Evolutionary conservation across 345 rosid species (phyloP), one percentile per base, ranked within the genome.

Genomic region (Bruguiera gymnorhiza): DNA sequence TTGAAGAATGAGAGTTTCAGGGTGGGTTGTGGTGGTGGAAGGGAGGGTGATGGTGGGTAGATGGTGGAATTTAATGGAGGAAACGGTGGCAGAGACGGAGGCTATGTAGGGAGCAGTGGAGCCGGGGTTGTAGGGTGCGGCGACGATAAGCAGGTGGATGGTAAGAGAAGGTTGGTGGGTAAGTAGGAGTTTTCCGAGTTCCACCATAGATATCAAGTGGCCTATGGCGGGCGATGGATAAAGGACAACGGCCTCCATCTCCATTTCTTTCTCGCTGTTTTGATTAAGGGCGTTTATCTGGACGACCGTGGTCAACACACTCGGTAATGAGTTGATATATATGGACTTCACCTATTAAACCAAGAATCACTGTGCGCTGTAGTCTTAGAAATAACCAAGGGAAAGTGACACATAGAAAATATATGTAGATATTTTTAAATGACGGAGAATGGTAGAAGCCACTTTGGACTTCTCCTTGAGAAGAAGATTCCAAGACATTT

Each of bases 161-260:
- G 77, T 77, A 71, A 87, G 81, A 8, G 93, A 84, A 24, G 93
- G 83, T 50, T 68, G 53, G 54, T 63, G 82, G 70, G 78, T 43
- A 71, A 85, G 76, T 18, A 92, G 62, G 66, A 82, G 73, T 60
- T 87, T 87, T 53, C 84, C 90, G 0, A 89, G 78, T 80, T 91
- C 97, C 59, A 91, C 86, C 93, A 86, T 85, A 60, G 96, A 83
- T 6, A 83, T 75, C 56, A 92, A 72, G 83, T 87, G 97, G 31
- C 96, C 89, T 32, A 86, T 85, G 20, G 82, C 81, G 39, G 96
- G 89, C 3, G 87, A 51, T n/a, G 96, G 93, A 67, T 84, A 86
- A 16, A 90, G 67, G 60, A 90, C 87, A 37, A 90, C 59, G 4
- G 86, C 81, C 10, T 81, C 76, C 51, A 68, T 70, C 60, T 8